Conservation (phyloP, 192 early-diverging fungal species). For the Rhizophagus prolifer region DNA sequence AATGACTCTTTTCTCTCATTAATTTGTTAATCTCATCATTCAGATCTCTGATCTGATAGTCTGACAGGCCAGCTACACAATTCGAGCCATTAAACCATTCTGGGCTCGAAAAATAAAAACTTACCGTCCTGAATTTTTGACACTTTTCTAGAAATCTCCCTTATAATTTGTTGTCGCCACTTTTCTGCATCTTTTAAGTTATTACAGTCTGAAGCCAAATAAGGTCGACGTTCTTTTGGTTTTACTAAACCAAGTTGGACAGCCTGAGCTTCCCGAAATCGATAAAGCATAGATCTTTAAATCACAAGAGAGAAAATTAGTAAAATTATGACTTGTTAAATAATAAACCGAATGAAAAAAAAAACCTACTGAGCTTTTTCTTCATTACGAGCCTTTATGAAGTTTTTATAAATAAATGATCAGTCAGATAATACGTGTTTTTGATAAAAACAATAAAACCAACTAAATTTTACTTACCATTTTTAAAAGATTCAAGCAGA, state of each 20-base stretch:
- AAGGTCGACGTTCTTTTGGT: conserved; percentile 71
- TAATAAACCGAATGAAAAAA: neutral
- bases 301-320: neutral
- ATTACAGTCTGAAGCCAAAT: conserved; percentile 66
- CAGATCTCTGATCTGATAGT: conserved; percentile 87
- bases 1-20: conserved; percentile 85
- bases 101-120: neutral
- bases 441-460: neutral
- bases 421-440: conserved; percentile 34
- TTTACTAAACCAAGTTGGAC: conserved; percentile 72
- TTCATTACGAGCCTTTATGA: conserved; percentile 83
- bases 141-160: conserved; percentile 86
- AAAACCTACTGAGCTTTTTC: conserved; percentile 85
- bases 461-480: neutral
- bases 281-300: conserved; percentile 85
- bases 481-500: neutral
- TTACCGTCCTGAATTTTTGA: conserved; percentile 89
- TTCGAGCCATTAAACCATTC: conserved; percentile 3
- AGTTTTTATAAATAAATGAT: conserved; percentile 10
- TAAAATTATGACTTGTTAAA: neutral
- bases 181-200: conserved; percentile 80
- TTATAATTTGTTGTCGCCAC: conserved; percentile 87
- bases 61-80: conserved; percentile 72
- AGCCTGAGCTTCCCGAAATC: conserved; percentile 92
- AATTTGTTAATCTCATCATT: conserved; percentile 98